A percentile compares a stretch with the other conserved stretches of the same genome.
phyloP scores from a whole-genome alignment of 1,284 basidiomycete genomes.

The Puccinia triticina region DNA sequence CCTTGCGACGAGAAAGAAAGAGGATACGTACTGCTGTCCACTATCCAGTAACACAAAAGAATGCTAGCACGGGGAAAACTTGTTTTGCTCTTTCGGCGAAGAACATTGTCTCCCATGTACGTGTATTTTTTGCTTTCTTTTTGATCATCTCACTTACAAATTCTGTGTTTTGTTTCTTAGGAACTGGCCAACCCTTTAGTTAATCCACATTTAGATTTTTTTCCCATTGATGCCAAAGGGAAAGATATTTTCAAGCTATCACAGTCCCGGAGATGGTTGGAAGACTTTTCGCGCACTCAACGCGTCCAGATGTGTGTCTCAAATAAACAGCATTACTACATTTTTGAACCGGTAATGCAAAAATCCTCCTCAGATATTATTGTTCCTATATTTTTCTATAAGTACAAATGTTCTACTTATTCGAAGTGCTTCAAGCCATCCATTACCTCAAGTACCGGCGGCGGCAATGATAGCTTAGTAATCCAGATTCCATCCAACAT shows the following conservation, averaged over 20 bases:
- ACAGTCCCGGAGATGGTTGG: background rate
- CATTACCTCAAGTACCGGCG: background rate
- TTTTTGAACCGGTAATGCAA: constrained; percentile 3
- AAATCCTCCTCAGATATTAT: background rate
- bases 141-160: background rate
- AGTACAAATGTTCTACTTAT: background rate
- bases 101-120: background rate
- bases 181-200: background rate
- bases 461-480: background rate
- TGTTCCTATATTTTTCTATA: background rate
- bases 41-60: background rate
- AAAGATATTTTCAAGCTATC: constrained; percentile 12
- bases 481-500: background rate
- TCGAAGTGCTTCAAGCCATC: constrained; percentile 4
- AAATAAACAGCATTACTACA: background rate
- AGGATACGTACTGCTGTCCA: background rate
- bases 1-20: background rate
- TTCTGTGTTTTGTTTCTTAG: background rate
- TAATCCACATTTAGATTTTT: background rate
- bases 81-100: background rate
- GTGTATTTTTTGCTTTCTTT: background rate
- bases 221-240: background rate
- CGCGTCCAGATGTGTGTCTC: background rate
- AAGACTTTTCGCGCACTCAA: background rate
- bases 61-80: constrained; percentile 1